Conservation (phyloP, 306 rosid genomes). For the Vicia villosa region DNA sequence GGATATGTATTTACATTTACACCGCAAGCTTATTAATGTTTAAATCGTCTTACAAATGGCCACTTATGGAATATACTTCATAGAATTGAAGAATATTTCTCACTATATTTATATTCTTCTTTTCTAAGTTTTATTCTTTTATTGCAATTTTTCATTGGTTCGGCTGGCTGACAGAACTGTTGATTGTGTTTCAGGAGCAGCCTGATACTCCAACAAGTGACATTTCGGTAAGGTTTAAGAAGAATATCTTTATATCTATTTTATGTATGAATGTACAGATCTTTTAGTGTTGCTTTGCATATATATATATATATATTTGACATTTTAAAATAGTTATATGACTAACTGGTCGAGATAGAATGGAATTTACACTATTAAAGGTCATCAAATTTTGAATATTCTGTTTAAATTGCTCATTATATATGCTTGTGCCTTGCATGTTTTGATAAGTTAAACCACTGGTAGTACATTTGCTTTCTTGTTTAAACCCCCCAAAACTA, state of each 20-base stretch:
- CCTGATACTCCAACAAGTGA: slow-evolving; percentile 65
- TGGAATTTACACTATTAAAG: background rate
- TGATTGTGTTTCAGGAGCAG: slow-evolving; percentile 89
- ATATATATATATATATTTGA: slow-evolving; percentile 22
- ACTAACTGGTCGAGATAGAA: slow-evolving; percentile 24
- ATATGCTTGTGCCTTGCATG: slow-evolving; percentile 11
- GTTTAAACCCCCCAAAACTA: background rate
- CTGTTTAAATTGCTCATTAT: slow-evolving; percentile 4
- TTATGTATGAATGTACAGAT: slow-evolving; percentile 23
- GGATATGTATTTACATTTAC: background rate
- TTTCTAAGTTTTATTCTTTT: slow-evolving; percentile 58
- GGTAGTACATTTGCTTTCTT: background rate
- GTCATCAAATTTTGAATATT: slow-evolving; percentile 16
- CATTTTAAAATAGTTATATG: slow-evolving; percentile 26
- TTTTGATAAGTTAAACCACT: slow-evolving; percentile 13
- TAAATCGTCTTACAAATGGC: slow-evolving; percentile 3
- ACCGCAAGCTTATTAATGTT: background rate
- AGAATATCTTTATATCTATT: slow-evolving; percentile 25
- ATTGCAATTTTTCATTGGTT: slow-evolving; percentile 71
- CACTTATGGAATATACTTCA: slow-evolving; percentile 25
- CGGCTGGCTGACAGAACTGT: slow-evolving; percentile 95
- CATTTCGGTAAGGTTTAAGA: slow-evolving; percentile 62
- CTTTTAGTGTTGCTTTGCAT: slow-evolving; percentile 12
- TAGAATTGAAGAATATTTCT: slow-evolving; percentile 16
- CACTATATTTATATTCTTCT: slow-evolving; percentile 41